Base-by-base conservation (phyloP, 179 eudicot genomes). In the Beta macrorhiza region DNA sequence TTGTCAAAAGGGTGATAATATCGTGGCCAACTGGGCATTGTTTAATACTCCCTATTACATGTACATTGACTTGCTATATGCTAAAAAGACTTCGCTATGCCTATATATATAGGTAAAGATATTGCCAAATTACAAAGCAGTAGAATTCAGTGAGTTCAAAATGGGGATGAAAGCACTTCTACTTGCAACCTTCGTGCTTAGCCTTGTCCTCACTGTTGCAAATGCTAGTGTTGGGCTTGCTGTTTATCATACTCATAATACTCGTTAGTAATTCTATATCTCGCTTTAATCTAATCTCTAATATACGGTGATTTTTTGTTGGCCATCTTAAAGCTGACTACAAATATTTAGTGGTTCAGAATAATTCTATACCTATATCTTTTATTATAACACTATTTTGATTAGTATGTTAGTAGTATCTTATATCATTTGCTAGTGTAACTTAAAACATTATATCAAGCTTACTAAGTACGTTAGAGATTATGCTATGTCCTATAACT, bases 91-190 rank as follows among this genome's bases (percentile, higher is more conserved):
- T 49, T 49, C 4, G 53, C 7, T 58, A 58, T 19, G 63, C 63
- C 63, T 58, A 58, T 58, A 58, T 17, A 58, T 1, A 17, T 22
- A 58, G 63, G 7, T 1, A 58, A 16, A 16, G 20, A 15, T 15
- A 58, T 58, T 58, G 63, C 63, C 22, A 58, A 58, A 17, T 17
- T 58, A 6, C 63, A 58, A 16, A 58, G 42, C 42, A 37, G 17
- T 19, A 58, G 14, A 58, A 58, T 19, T 64, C 7, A 64, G n/a
- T 13, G 68, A 19, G 44, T 22, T 8, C n/a, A 16, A 57, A 75
- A 59, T 75, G 78, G 67, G n/a, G 16, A 58, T 75, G 51, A 75
- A 75, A 59, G 17, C 53, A 42, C 78, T 75, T 17, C 15, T 75
- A 17, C 17, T 58, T 12, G 67, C 11, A 5, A 75, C 4, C 29